A percentile compares a stretch with the other conserved stretches of the same genome.
phyloP scores from a whole-genome alignment of 2,329 filamentous ascomycete species.

The Sclerotinia borealis region DNA sequence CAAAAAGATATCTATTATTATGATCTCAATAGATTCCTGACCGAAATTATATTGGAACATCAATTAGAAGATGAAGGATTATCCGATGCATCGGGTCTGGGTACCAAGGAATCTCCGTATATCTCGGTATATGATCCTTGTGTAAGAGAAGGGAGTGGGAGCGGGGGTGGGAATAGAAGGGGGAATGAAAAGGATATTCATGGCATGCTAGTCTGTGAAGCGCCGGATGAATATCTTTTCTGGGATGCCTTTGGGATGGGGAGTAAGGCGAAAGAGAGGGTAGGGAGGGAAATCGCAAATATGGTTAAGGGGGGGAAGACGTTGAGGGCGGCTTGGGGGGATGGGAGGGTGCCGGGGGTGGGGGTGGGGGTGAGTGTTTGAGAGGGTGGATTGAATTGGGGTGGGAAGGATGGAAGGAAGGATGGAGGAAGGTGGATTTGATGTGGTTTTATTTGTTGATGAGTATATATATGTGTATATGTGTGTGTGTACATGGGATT shows the following conservation, averaged over 20 bases:
- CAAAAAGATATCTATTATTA: slow-evolving; percentile 25
- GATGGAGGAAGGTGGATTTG: background rate
- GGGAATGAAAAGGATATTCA: slow-evolving; percentile 13
- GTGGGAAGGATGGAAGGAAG: background rate
- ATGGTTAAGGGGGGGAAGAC: slow-evolving; percentile 13
- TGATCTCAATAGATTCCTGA: slow-evolving; percentile 34
- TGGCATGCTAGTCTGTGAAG: slow-evolving; percentile 34
- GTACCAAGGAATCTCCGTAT: slow-evolving; percentile 29
- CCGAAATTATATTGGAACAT: slow-evolving; percentile 42
- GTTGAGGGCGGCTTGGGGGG: slow-evolving; percentile 1
- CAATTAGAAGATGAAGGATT: slow-evolving; percentile 41
- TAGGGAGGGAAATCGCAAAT: slow-evolving; percentile 31
- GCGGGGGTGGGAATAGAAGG: slow-evolving; percentile 13
- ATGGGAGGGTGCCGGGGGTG: background rate
- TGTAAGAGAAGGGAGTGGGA: slow-evolving; percentile 20
- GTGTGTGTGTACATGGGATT: background rate
- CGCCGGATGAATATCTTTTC: slow-evolving; percentile 43
- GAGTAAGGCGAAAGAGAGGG: slow-evolving; percentile 32
- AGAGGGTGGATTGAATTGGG: background rate
- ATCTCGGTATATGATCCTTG: slow-evolving; percentile 23
- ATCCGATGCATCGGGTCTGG: slow-evolving; percentile 40
- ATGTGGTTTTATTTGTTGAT: background rate
- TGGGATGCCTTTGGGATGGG: slow-evolving; percentile 45
- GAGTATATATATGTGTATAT: background rate
- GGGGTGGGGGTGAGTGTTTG: no score